phyloP scores from a whole-genome alignment of 495 filamentous ascomycete species.

The Barbatosphaeria neglecta region DNA sequence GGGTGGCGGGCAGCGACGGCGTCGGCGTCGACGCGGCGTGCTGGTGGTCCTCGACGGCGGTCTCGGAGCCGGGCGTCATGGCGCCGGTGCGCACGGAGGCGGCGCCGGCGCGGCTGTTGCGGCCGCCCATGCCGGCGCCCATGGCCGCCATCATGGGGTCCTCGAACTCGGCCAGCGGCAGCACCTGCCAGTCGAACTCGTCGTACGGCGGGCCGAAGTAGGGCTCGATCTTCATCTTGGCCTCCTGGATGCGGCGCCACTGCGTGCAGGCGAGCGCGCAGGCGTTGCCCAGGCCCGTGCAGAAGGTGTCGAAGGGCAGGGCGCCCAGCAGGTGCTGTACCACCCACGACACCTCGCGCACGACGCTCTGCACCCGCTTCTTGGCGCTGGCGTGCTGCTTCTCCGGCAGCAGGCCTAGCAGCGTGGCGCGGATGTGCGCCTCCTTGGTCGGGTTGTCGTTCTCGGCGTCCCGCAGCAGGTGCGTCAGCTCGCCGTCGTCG shows the following conservation, averaged over 20 bases:
- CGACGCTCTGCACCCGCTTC: slow-evolving; percentile 21
- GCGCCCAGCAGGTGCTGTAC: slow-evolving; percentile 22
- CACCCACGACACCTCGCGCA: slow-evolving; percentile 24
- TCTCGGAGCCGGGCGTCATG: neutral
- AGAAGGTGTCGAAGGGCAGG: slow-evolving; percentile 22
- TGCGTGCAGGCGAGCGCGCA: slow-evolving; percentile 21
- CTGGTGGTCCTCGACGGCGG: neutral
- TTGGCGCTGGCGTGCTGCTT: slow-evolving; percentile 15
- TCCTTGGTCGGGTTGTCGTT: slow-evolving; percentile 22
- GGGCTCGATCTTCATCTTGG: slow-evolving; percentile 24
- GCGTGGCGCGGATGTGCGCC: slow-evolving; percentile 17
- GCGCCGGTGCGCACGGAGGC: neutral
- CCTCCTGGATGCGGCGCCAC: slow-evolving; percentile 24
- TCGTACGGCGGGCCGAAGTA: slow-evolving; percentile 27
- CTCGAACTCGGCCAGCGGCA: slow-evolving; percentile 22
- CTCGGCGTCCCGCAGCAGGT: slow-evolving; percentile 20
- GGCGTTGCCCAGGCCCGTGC: slow-evolving; percentile 17
- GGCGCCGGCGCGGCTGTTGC: slow-evolving; percentile 1
- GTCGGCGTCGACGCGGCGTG: neutral
- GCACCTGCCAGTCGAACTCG: slow-evolving; percentile 27
- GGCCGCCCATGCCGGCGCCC: no score
- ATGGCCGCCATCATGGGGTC: no score
- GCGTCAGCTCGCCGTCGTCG: slow-evolving; percentile 17
- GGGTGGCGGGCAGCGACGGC: no score
- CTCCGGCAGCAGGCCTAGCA: slow-evolving; percentile 18